Evolutionary conservation across 2,329 filamentous ascomycete genomes (phyloP), one percentile per base, ranked within the genome.

Genomic region (Neofusicoccum umdonicola): DNA sequence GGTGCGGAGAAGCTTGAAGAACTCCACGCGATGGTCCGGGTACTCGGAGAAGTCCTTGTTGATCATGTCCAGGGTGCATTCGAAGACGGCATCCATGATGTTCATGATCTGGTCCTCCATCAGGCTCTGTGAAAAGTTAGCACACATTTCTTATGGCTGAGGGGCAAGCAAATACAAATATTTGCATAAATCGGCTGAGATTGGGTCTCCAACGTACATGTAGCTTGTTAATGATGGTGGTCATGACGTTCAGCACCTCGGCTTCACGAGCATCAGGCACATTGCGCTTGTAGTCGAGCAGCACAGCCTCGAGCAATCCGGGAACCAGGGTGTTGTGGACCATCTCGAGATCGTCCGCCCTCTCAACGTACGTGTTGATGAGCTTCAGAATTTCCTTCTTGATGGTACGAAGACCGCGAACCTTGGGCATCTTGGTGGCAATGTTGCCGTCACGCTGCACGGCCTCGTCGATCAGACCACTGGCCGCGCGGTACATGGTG

Each of bases 11-110:
- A 99, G 87, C 79, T 97, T 97, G 86, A 99, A 99, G 80, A 99
- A 99, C 78, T 98, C 94, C n/a, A 99, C 95, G 65, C 96, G 90
- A 76, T 99, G 95, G 78, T 99, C 95, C 0, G 95, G 95, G 78
- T 96, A 99, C 76, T 99, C 95, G 52, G 96, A 97, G 79, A 99
- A 99, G 79, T 99, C 95, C 82, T 99, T 99, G 87, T 98, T 99
- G 82, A 99, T 99, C 95, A 99, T 99, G 73, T 97, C 93, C 64
- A 99, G 84, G 3, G 95, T 99, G 82, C 94, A 98, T 79, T 98
- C 94, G 73, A 99, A 99, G 31, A 99, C 92, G 70, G 94, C 96
- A 78, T 98, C 93, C 91, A 99, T 97, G 74, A 99, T 98, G 56
- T 90, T 90, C 9, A 95, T 93, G 48, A 99, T 92, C 79, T 98